Conservation (phyloP, 2,329 filamentous ascomycete species). For the Apiospora malaysiana region DNA sequence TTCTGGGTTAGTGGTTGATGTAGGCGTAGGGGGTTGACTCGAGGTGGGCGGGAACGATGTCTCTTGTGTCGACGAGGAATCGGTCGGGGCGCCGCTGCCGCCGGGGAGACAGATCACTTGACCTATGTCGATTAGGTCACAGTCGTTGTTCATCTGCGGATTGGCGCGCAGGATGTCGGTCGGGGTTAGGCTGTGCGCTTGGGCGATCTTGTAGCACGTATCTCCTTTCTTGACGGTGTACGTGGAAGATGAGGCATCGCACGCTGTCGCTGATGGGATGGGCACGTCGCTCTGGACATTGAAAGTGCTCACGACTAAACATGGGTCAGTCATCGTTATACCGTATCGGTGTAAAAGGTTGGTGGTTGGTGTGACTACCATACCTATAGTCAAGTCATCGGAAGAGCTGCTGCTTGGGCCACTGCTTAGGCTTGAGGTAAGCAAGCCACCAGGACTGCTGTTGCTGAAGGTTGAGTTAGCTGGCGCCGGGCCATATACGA, state of each 20-base stretch:
- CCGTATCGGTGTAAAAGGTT: neutral
- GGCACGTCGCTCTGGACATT: neutral
- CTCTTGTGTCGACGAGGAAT: neutral
- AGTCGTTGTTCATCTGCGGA: neutral
- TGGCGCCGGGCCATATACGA: too few species aligned
- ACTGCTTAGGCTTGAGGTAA: neutral
- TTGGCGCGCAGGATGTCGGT: neutral
- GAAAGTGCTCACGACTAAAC: neutral
- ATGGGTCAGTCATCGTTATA: neutral
- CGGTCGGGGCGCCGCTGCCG: neutral
- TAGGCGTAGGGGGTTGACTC: neutral
- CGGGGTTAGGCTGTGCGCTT: neutral
- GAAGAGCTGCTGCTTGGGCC: neutral
- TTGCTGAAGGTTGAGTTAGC: too few species aligned
- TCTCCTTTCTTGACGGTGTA: conserved; percentile 3
- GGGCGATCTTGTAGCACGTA: neutral
- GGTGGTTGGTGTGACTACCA: too few species aligned
- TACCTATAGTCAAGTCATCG: neutral
- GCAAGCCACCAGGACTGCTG: neutral
- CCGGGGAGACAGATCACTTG: neutral
- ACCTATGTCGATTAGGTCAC: neutral
- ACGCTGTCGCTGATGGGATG: neutral
- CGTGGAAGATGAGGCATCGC: neutral
- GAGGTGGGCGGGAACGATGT: neutral
- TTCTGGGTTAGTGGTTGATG: neutral